Evolutionary conservation across 2,329 filamentous ascomycete genomes (phyloP).

Genomic region (Mariannaea elegans): DNA sequence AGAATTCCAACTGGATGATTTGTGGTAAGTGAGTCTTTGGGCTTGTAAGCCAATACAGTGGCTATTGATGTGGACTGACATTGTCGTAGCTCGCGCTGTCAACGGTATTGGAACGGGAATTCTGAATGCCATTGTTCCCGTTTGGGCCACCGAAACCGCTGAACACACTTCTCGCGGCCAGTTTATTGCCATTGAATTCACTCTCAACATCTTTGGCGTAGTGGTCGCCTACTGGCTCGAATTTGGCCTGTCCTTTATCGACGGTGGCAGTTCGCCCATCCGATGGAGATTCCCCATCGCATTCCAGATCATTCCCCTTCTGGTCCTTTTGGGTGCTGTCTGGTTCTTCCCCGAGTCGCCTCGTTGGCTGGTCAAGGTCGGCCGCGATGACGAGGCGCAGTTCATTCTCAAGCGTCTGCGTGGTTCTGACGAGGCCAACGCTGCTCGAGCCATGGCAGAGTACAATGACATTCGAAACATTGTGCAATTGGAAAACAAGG

Average conservation of each 20-base stretch:
- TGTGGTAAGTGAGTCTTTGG: slow-evolving; percentile 8
- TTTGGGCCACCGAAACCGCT: slow-evolving; percentile 76
- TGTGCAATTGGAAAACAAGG: slow-evolving; percentile 57
- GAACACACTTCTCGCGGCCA: slow-evolving; percentile 73
- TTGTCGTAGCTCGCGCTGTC: slow-evolving; percentile 36
- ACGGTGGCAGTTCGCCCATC: slow-evolving; percentile 65
- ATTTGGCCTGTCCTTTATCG: slow-evolving; percentile 68
- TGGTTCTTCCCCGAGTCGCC: slow-evolving; percentile 78
- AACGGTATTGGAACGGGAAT: slow-evolving; percentile 69
- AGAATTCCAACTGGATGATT: slow-evolving; percentile 40
- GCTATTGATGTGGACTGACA: background rate
- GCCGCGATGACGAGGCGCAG: slow-evolving; percentile 71
- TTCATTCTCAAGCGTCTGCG: slow-evolving; percentile 72
- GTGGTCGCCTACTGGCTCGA: slow-evolving; percentile 65
- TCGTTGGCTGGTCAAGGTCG: slow-evolving; percentile 72
- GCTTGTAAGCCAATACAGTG: slow-evolving; percentile 48
- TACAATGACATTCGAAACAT: slow-evolving; percentile 74
- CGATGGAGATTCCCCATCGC: slow-evolving; percentile 75
- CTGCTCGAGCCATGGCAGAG: slow-evolving; percentile 66
- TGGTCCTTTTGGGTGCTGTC: slow-evolving; percentile 62
- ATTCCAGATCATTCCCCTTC: slow-evolving; percentile 73
- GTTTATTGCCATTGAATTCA: slow-evolving; percentile 73
- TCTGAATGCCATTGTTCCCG: slow-evolving; percentile 74
- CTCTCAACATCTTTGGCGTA: slow-evolving; percentile 42
- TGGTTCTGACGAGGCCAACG: slow-evolving; percentile 63